Evolutionary conservation across 768 basidiomycete genomes (phyloP).

Genomic region (Mycena amicta): DNA sequence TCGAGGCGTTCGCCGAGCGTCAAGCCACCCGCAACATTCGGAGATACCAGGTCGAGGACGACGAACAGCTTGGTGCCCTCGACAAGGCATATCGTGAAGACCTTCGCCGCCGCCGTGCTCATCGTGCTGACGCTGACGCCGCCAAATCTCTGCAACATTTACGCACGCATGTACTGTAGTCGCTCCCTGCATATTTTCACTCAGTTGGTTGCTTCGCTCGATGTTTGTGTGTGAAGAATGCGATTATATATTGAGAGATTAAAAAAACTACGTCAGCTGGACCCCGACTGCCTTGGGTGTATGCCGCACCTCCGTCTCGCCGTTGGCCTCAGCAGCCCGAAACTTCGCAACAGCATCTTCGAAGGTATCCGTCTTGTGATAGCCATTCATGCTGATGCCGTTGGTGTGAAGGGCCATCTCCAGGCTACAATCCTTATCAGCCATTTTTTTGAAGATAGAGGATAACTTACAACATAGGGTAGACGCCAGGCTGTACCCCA

Average conservation of each 20-base stretch:
- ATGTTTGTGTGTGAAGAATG: no score
- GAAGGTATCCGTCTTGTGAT: neutral
- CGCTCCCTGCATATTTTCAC: no score
- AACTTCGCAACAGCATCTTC: neutral
- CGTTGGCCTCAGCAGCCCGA: neutral
- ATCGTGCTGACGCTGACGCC: no score
- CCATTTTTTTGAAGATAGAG: neutral
- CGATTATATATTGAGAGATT: no score
- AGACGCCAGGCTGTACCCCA: neutral
- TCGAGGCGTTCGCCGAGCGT: neutral
- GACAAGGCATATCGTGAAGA: neutral
- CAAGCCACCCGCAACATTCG: neutral
- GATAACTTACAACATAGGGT: neutral
- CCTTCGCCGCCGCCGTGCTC: no score
- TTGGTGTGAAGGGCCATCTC: neutral
- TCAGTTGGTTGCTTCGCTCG: no score
- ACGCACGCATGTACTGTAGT: no score
- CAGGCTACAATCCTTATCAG: neutral
- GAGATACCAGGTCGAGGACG: neutral
- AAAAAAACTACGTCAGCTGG: no score
- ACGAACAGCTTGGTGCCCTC: neutral
- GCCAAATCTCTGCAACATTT: no score
- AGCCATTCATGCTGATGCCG: neutral
- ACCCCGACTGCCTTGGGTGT: no score
- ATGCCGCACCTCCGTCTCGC: neutral